Evolutionary conservation across 352 stramenopile genomes (phyloP), one percentile per base, ranked within the genome.

Genomic region (Phytophthora boehmeriae): DNA sequence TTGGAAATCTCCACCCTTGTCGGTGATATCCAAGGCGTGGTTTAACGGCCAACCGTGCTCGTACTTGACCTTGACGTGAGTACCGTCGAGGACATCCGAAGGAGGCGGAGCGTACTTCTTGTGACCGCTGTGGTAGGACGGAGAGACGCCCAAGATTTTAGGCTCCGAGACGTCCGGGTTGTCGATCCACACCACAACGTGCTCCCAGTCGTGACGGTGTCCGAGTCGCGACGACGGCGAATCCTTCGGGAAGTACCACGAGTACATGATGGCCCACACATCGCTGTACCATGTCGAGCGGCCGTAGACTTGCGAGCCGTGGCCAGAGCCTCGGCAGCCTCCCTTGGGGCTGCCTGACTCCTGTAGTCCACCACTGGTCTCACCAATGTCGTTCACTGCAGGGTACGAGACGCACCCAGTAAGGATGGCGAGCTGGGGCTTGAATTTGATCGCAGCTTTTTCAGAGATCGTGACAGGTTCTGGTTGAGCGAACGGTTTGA

Each of bases 231-330:
- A 51, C 10, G 50, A 68, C 23, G 68, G 68, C 28, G 66, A 66
- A 59, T 81, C 73, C 57, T 78, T 81, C 16, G 73, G 66, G 49
- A 81, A 78, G 62, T 81, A 81, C 68, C 68, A 76, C 17, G 60
- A 63, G 62, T 75, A 75, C 62, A 71, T 71, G 62, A 76, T 66
- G 30, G 50, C 63, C 47, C 54, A 72, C 0, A 53, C 20, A 9
- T 35, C 52, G n/a, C 63, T 68, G 57, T 65, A 64, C 53, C 55
- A 66, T 2, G 48, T 60, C 2, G 67, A 65, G 8, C 63, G 68
- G 6, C 63, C 68, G 52, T 76, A 76, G 17, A 73, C 38, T 43
- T 76, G 63, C 14, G 66, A 65, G 5, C 61, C 66, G 41, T 64
- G 48, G 3, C 57, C 57, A 8, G 61, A 75, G 22, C 66, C 66